Conservation (phyloP, 768 basidiomycete genomes). For the Russula lepida region DNA sequence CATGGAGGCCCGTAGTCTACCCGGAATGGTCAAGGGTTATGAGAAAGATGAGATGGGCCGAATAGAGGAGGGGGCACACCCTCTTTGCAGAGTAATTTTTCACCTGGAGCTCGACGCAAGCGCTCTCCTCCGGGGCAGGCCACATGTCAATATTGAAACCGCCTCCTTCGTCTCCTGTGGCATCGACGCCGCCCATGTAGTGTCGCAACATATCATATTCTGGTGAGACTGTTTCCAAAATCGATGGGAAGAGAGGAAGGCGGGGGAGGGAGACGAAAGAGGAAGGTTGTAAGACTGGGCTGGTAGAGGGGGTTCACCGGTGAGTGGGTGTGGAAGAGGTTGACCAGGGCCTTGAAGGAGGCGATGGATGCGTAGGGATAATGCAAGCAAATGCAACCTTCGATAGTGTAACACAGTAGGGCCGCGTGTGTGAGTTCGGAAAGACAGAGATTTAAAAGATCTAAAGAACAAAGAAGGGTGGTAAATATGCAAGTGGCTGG, state of each 20-base stretch:
- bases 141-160: constrained; percentile 20
- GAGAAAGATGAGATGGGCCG: neutral
- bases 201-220: constrained; percentile 63
- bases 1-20: constrained; percentile 60
- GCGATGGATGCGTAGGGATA: constrained; percentile 48
- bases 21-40: neutral
- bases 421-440: no score
- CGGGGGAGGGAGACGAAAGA: constrained; percentile 71
- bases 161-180: constrained; percentile 28
- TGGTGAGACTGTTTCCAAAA: constrained; percentile 62
- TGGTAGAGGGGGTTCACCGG: constrained; percentile 54
- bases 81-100: constrained; percentile 78
- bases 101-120: constrained; percentile 66
- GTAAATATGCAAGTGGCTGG: no score
- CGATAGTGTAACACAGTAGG: no score
- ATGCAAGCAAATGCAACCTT: constrained; percentile 39
- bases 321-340: constrained; percentile 54
- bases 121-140: constrained; percentile 49
- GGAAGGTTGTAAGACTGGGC: constrained; percentile 62
- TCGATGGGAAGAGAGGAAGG: constrained; percentile 56
- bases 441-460: no score
- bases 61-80: constrained; percentile 33
- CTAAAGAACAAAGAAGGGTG: no score
- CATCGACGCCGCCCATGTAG: neutral
- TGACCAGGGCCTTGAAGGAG: constrained; percentile 75